phyloP scores from a whole-genome alignment of 208 protist species.

The Crithidia brevicula region DNA sequence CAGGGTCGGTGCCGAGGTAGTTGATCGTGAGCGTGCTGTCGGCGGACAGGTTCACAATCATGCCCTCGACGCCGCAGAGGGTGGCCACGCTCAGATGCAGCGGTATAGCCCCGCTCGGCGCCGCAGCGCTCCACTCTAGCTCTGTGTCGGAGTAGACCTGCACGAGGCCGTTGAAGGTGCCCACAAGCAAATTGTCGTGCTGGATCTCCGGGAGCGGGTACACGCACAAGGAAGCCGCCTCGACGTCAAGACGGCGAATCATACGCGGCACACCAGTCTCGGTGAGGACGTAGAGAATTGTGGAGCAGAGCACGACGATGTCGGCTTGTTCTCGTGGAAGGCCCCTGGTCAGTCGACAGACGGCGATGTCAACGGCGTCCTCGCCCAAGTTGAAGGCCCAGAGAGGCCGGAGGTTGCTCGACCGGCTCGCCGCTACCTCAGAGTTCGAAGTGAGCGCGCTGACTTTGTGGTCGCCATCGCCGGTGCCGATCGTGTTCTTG shows the following conservation, averaged over 20 bases:
- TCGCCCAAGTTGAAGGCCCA: constrained; percentile 90
- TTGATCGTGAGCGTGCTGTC: constrained; percentile 72
- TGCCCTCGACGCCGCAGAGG: constrained; percentile 71
- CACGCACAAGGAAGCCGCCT: constrained; percentile 49
- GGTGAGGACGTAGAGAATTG: constrained; percentile 72
- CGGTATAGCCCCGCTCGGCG: constrained; percentile 44
- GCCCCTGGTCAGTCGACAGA: constrained; percentile 64
- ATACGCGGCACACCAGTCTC: constrained; percentile 51
- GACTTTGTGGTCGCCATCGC: neutral
- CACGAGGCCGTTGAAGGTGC: constrained; percentile 64
- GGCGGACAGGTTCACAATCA: constrained; percentile 78
- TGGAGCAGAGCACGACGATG: constrained; percentile 85
- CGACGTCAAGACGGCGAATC: constrained; percentile 78
- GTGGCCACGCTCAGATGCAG: constrained; percentile 59
- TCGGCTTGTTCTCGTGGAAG: constrained; percentile 47
- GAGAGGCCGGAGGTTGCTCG: constrained; percentile 31
- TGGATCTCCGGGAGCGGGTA: constrained; percentile 62
- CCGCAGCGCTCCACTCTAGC: constrained; percentile 89
- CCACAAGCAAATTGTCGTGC: constrained; percentile 87
- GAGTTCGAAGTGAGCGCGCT: neutral
- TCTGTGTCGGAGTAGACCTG: constrained; percentile 85
- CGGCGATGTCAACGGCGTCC: constrained; percentile 78
- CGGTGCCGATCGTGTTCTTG: constrained; percentile 31
- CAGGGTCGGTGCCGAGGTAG: constrained; percentile 95
- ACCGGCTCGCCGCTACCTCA: neutral